phyloP scores from a whole-genome alignment of 352 stramenopile species.

The Globisporangium ultimum region DNA sequence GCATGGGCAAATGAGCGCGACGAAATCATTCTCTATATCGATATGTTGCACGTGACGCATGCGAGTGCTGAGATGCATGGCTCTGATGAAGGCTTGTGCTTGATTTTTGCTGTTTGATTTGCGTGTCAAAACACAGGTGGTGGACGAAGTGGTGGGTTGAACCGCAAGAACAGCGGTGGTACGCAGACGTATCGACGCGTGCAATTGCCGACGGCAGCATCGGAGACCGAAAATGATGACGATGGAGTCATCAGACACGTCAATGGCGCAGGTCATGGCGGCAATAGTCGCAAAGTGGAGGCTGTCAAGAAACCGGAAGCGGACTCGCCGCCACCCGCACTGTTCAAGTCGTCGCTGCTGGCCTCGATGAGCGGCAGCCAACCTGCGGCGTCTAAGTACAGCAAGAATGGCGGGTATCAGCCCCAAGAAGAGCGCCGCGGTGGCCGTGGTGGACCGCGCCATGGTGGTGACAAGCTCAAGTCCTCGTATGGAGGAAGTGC shows the following conservation, averaged over 20 bases:
- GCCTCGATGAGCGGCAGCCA: slow-evolving; percentile 19
- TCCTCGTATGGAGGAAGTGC: not conserved
- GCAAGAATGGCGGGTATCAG: slow-evolving; percentile 11
- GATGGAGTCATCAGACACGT: not conserved
- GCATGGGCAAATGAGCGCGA: not conserved
- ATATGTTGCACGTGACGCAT: too few relatives aligned
- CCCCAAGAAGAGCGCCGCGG: not conserved
- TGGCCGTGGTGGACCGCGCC: not conserved
- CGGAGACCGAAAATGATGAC: not conserved
- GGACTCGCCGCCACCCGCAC: slow-evolving; percentile 17
- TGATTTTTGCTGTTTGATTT: not conserved
- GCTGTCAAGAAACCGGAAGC: slow-evolving; percentile 5
- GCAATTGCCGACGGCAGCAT: not conserved
- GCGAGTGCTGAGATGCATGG: too few relatives aligned
- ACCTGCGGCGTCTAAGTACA: slow-evolving; percentile 5
- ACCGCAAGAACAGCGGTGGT: not conserved
- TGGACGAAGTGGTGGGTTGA: slow-evolving; percentile 13
- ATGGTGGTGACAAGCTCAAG: slow-evolving; percentile 9
- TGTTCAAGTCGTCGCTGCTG: slow-evolving; percentile 54
- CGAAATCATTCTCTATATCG: not conserved
- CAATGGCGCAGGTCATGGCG: not conserved
- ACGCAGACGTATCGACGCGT: slow-evolving; percentile 12
- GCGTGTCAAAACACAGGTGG: slow-evolving; percentile 8
- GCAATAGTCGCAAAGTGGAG: slow-evolving; percentile 9
- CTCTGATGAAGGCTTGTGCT: not conserved